phyloP scores from a whole-genome alignment of 306 rosid species.

The Malus fusca region DNA sequence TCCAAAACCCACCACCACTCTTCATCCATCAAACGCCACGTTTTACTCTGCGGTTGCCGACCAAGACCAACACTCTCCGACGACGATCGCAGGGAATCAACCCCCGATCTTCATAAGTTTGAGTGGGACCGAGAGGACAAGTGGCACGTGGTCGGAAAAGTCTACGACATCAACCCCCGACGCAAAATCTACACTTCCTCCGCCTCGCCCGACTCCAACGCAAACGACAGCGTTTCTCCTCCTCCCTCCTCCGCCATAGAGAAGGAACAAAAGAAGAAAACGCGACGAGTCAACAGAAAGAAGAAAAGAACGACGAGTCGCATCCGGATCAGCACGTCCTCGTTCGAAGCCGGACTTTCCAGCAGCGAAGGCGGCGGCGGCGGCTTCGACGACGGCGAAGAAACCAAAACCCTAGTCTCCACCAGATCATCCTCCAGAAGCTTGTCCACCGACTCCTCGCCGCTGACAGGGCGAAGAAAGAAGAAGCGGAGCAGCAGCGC shows the following conservation, averaged over 20 bases:
- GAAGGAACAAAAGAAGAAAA: conserved; percentile 24
- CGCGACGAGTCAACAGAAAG: conserved; percentile 24
- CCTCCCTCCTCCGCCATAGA: conserved; percentile 15
- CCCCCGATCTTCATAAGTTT: conserved; percentile 2
- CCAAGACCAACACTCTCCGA: conserved; percentile 37
- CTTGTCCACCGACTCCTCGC: conserved; percentile 34
- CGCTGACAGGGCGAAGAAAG: conserved; percentile 9
- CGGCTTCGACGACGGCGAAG: conserved; percentile 29
- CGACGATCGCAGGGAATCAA: conserved; percentile 15
- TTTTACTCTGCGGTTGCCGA: conserved; percentile 32
- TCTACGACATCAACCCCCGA: conserved; percentile 23
- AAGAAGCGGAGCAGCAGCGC: conserved; percentile 9
- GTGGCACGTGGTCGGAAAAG: conserved; percentile 47
- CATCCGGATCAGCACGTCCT: conserved; percentile 48
- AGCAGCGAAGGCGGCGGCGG: conserved; percentile 32
- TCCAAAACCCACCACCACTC: conserved; percentile 16
- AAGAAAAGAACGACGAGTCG: conserved; percentile 18
- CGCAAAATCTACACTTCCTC: conserved; percentile 46
- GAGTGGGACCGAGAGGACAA: conserved; percentile 38
- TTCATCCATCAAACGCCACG: conserved; percentile 35
- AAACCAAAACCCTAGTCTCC: conserved; percentile 52
- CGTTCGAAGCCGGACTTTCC: conserved; percentile 42
- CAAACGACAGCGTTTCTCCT: conserved; percentile 17
- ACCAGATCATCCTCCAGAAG: conserved; percentile 36
- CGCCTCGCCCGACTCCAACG: conserved; percentile 19